Conservation (phyloP, 2,329 filamentous ascomycete species). For the Sarocladium strictum region DNA sequence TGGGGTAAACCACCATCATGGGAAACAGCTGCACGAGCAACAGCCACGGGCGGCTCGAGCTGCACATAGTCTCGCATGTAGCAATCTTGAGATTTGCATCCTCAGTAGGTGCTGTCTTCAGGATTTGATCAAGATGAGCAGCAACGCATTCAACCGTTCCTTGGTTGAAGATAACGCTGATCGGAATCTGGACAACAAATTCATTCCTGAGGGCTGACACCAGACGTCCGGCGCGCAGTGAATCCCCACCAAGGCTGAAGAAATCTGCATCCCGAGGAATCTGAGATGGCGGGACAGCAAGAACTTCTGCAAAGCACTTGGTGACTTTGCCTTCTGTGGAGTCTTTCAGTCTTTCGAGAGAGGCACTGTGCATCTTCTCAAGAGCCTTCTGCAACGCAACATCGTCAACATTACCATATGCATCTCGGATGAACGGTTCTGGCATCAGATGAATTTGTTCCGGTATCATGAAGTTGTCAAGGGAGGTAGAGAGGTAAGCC, state of each 20-base stretch:
- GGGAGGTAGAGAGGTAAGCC: constrained; percentile 9
- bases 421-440: constrained; percentile 26
- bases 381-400: constrained; percentile 27
- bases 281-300: constrained; percentile 32
- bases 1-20: constrained; percentile 41
- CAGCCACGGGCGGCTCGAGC: constrained; percentile 43
- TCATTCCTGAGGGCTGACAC: constrained; percentile 43
- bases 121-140: constrained; percentile 28
- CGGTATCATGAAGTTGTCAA: constrained; percentile 33
- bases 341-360: constrained; percentile 17
- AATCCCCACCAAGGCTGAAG: constrained; percentile 48
- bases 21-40: constrained; percentile 46
- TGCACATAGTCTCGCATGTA: constrained; percentile 35
- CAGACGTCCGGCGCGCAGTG: constrained; percentile 45
- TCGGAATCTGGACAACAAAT: constrained; percentile 42
- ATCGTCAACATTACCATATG: constrained; percentile 26
- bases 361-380: constrained; percentile 17
- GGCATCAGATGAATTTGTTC: constrained; percentile 27
- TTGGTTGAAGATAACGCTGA: constrained; percentile 44
- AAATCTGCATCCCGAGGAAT: constrained; percentile 39
- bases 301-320: constrained; percentile 38
- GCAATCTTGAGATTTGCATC: constrained; percentile 16
- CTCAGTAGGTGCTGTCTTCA: constrained; percentile 10
- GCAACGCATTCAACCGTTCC: constrained; percentile 37
- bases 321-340: constrained; percentile 32